These are phyloP conservation scores for Linnemannia schmuckeri DNA, from an alignment of 192 early-diverging fungal genomes.

Conservation along the genomic window DNA sequence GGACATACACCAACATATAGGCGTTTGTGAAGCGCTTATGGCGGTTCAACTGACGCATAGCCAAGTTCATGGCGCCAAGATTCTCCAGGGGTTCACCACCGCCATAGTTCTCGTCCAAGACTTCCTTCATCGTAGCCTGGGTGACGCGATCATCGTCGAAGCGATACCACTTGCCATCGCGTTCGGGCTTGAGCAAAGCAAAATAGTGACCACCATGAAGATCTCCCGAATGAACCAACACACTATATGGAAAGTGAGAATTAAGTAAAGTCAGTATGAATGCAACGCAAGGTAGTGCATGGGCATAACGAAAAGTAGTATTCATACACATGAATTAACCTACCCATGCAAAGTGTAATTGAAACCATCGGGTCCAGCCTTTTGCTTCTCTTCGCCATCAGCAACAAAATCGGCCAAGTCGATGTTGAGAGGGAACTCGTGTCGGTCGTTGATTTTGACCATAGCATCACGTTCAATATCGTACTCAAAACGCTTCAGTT, in stretches of 20 bases:
- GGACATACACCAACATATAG: conserved; percentile 99
- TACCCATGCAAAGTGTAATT: conserved; percentile 92
- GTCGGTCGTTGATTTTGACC: conserved; percentile 98
- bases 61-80: conserved; percentile 44
- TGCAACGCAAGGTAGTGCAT: not conserved
- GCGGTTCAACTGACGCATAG: conserved; percentile 59
- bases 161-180: conserved; percentile 87
- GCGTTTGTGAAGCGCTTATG: conserved; percentile 94
- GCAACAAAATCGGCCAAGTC: conserved; percentile 88
- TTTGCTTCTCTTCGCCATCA: conserved; percentile 71
- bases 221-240: conserved; percentile 96
- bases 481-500: conserved; percentile 98
- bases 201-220: conserved; percentile 95
- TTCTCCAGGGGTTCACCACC: conserved; percentile 72
- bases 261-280: not conserved
- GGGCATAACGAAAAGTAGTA: not conserved
- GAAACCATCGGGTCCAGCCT: conserved; percentile 63
- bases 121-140: conserved; percentile 82
- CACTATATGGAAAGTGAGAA: conserved; percentile 61
- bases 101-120: conserved; percentile 95
- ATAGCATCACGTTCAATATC: conserved; percentile 90
- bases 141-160: conserved; percentile 97
- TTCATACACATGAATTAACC: not conserved
- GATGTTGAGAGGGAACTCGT: conserved; percentile 92
- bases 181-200: conserved; percentile 86